A percentile compares a stretch with the other conserved stretches of the same genome.
Conservation (phyloP, 345 rosid species). For the Lumnitzera littorea region DNA sequence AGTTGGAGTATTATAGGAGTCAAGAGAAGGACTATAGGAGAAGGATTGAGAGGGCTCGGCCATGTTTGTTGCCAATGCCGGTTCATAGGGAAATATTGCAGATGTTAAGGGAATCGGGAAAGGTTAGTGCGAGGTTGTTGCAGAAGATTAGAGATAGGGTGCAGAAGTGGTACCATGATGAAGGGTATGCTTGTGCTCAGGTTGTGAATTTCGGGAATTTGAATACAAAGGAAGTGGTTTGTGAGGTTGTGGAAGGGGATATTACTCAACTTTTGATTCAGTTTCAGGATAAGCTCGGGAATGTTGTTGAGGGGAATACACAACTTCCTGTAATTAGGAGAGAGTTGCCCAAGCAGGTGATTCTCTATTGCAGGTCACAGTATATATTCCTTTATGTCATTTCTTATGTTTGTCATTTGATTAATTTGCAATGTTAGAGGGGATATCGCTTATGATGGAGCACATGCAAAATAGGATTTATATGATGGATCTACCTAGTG, state of each 20-base stretch:
- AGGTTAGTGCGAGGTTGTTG: constrained; percentile 83
- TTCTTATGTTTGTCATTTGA: background rate
- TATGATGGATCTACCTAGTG: too few relatives aligned
- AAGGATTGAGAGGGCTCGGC: constrained; percentile 74
- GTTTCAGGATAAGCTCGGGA: constrained; percentile 92
- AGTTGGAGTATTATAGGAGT: constrained; percentile 66
- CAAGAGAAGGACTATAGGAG: constrained; percentile 87
- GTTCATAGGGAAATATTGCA: constrained; percentile 60
- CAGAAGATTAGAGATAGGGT: constrained; percentile 93
- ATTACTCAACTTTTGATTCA: constrained; percentile 73
- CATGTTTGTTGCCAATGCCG: constrained; percentile 58
- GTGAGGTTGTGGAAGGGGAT: constrained; percentile 99
- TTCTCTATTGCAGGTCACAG: background rate
- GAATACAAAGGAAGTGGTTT: constrained; percentile 91
- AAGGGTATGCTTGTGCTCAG: constrained; percentile 96
- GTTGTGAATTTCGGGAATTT: constrained; percentile 95
- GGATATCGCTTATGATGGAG: too few relatives aligned
- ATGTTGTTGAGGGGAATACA: constrained; percentile 91
- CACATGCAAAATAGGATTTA: too few relatives aligned
- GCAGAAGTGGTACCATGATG: constrained; percentile 95
- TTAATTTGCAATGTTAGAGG: too few relatives aligned
- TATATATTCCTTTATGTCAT: background rate
- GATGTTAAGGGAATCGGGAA: constrained; percentile 71
- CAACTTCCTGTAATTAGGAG: constrained; percentile 68
- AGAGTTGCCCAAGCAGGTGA: constrained; percentile 81